A percentile compares a stretch with the other conserved stretches of the same genome.
Evolutionary conservation across 2,329 filamentous ascomycete species (phyloP).

Genomic region (Claviceps fusiformis): DNA sequence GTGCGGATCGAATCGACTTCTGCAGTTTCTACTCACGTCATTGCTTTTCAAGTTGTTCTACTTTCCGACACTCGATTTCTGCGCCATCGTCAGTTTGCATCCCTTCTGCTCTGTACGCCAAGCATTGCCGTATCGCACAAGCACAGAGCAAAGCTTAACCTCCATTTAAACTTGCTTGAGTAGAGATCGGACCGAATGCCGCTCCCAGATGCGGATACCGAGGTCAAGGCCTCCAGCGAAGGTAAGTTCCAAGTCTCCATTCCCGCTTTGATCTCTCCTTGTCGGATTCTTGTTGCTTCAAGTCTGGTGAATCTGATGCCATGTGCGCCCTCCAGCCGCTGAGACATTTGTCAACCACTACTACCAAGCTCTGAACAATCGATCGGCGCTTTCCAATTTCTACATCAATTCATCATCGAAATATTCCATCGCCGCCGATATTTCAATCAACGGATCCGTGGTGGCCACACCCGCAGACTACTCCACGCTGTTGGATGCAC

Average conservation of each 20-base stretch:
- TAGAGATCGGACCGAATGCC: constrained; percentile 16
- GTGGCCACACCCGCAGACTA: constrained; percentile 50
- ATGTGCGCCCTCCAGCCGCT: constrained; percentile 37
- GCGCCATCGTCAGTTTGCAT: not conserved
- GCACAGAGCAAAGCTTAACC: not conserved
- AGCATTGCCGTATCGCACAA: not conserved
- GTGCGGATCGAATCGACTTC: not conserved
- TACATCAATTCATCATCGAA: constrained; percentile 50
- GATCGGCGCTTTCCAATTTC: constrained; percentile 49
- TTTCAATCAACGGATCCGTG: constrained; percentile 66
- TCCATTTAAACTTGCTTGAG: not conserved
- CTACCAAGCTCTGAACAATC: constrained; percentile 59
- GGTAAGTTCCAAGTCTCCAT: constrained; percentile 17
- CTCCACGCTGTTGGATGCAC: constrained; percentile 52
- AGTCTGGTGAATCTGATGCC: not conserved
- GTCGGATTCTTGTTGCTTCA: not conserved
- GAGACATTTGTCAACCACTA: constrained; percentile 59
- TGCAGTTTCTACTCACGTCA: not conserved
- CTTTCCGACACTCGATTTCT: not conserved
- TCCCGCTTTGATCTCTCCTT: not conserved
- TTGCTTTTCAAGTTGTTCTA: not conserved
- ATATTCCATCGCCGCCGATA: constrained; percentile 47
- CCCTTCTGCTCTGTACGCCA: not conserved
- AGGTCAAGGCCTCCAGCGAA: constrained; percentile 33
- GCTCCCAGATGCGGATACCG: constrained; percentile 25